Percentiles rank a stretch among this genome's conserved stretches.
Conservation (phyloP, 257 asterid species). For the Jaltomata sinuosa region DNA sequence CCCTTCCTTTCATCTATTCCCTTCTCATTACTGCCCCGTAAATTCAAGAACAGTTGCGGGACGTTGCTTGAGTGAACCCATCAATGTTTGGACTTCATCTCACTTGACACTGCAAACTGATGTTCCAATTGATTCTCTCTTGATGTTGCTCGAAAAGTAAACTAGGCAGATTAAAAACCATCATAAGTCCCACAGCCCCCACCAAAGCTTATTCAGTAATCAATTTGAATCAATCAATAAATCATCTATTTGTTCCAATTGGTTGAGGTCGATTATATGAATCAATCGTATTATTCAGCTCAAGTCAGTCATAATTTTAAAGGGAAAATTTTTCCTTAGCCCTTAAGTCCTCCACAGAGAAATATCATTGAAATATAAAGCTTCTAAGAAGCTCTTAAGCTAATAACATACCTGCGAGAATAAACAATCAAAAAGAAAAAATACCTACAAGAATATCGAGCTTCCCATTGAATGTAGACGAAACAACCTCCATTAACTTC, state of each 20-base stretch:
- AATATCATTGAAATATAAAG: neutral
- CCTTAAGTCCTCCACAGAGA: neutral
- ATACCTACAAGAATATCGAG: constrained; percentile 52
- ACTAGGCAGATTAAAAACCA: too few relatives aligned
- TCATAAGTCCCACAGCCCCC: too few relatives aligned
- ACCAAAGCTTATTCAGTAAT: too few relatives aligned
- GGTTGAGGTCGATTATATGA: neutral
- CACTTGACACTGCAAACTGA: neutral
- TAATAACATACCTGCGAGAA: constrained; percentile 31
- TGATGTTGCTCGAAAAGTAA: too few relatives aligned
- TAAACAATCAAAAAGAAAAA: neutral
- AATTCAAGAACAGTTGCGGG: too few relatives aligned
- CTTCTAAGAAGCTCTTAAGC: neutral
- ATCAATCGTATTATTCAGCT: neutral
- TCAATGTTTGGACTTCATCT: neutral
- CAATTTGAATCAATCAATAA: neutral
- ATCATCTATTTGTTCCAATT: neutral
- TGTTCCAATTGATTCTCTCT: neutral
- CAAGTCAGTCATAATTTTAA: neutral
- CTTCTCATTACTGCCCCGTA: too few relatives aligned
- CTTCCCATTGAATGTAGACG: constrained; percentile 37
- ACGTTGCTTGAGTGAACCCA: too few relatives aligned
- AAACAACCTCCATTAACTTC: constrained; percentile 28
- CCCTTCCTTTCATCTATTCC: too few relatives aligned
- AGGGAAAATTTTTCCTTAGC: neutral